Evolutionary conservation across 2,329 filamentous ascomycete genomes (phyloP), one percentile per base, ranked within the genome.

Genomic region (Hypoxylon sp.): DNA sequence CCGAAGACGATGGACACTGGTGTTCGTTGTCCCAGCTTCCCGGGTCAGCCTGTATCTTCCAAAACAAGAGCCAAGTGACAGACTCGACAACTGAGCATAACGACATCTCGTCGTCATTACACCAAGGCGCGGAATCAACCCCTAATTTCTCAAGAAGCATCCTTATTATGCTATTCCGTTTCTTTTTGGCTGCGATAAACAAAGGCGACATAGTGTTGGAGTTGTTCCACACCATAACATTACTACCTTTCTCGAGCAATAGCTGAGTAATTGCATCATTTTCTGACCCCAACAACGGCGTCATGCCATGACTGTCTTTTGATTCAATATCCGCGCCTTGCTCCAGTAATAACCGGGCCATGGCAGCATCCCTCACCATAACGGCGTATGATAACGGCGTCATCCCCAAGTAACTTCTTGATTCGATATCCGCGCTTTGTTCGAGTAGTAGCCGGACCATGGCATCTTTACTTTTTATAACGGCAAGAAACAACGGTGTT

Each of bases 391-490:
- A 55, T 7, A 70, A 50, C 11, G 64, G 51, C n/a, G 61, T 65
- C 8, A 13, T 6, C 3, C 59, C 50, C 22, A 4, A 3, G 2
- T 14, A 8, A 22, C 49, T 25, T 17, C 31, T 48, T 11, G 35
- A 22, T 40, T 62, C 53, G 10, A 31, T 22, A 54, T 66, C 42
- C 11, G 48, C 56, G 6, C 35, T 55, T 14, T 56, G 42, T 6
- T 69, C 55, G 14, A 71, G 49, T 1, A 72, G 59, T 17, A 57
- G 20, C 22, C 48, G 7, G 31, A 64, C 53, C 1, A 61, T 37
- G 17, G 33, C 6, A 46, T 35, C 6, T 22, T 33, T 30, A 67
- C 51, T 8, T 63, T 63, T 7, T 55, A 44, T 17, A 40, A 6
- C 53, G 57, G 42, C 46, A 22, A n/a, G 17, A 7, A 20, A 53